Conservation (phyloP, 2,329 filamentous ascomycete genomes). For the Venturia asperata region DNA sequence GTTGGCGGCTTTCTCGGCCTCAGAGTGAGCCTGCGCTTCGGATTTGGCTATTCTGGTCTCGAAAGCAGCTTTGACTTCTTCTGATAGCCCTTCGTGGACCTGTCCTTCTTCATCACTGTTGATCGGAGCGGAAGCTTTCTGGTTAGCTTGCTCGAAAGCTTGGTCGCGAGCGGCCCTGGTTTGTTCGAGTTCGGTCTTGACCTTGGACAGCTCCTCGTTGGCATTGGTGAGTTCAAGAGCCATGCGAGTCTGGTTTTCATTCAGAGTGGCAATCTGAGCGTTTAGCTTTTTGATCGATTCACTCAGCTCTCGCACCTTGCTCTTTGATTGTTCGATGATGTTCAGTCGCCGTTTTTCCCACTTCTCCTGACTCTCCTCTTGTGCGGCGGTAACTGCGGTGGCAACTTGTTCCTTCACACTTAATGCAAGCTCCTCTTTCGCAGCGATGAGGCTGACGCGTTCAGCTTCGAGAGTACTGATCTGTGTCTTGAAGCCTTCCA, state of each 20-base stretch:
- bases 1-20: constrained; percentile 31
- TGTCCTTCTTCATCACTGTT: constrained; percentile 42
- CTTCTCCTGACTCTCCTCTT: constrained; percentile 36
- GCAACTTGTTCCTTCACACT: constrained; percentile 36
- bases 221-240: constrained; percentile 56
- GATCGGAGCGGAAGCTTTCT: constrained; percentile 21
- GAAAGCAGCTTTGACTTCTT: constrained; percentile 30
- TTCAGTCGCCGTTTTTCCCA: constrained; percentile 42
- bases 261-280: constrained; percentile 46
- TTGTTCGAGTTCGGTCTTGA: constrained; percentile 54
- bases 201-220: constrained; percentile 45
- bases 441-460: constrained; percentile 45
- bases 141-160: constrained; percentile 41
- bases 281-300: constrained; percentile 10
- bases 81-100: constrained; percentile 31
- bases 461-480: constrained; percentile 52
- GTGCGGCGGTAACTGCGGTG: constrained; percentile 24
- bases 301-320: constrained; percentile 53
- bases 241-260: constrained; percentile 37
- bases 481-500: constrained; percentile 79
- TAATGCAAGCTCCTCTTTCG: constrained; percentile 44
- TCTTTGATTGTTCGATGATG: constrained; percentile 48
- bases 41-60: constrained; percentile 35
- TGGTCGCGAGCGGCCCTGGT: constrained; percentile 59
- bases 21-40: constrained; percentile 35